A percentile compares a stretch with the other conserved stretches of the same genome.
Conservation (phyloP, 805 yeast species). For the Cyberlindnera euphorbiiphila region DNA sequence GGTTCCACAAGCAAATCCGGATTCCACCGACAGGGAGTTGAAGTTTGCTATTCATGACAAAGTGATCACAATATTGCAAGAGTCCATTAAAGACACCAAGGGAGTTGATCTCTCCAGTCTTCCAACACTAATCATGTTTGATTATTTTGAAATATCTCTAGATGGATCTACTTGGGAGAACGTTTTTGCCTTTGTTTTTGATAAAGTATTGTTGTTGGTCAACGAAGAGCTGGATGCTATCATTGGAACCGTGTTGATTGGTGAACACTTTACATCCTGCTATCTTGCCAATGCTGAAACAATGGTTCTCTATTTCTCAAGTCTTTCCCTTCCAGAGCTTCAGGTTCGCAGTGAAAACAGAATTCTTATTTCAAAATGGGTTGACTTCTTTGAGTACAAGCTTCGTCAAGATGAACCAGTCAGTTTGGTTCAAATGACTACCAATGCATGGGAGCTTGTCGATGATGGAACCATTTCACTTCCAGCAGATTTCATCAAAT, state of each 20-base stretch:
- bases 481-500: slow-evolving; percentile 38
- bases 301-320: slow-evolving; percentile 36
- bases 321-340: slow-evolving; percentile 42
- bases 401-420: slow-evolving; percentile 13
- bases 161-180: slow-evolving; percentile 42
- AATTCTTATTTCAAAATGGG: slow-evolving; percentile 40
- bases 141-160: slow-evolving; percentile 38
- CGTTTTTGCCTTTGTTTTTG: slow-evolving; percentile 34
- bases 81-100: slow-evolving; percentile 7
- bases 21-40: slow-evolving; percentile 6
- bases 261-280: slow-evolving; percentile 34
- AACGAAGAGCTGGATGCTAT: slow-evolving; percentile 24
- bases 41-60: slow-evolving; percentile 17
- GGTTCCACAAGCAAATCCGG: not conserved
- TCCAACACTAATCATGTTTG: slow-evolving; percentile 37
- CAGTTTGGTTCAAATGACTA: slow-evolving; percentile 45
- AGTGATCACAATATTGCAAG: slow-evolving; percentile 6
- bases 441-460: slow-evolving; percentile 46
- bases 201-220: slow-evolving; percentile 29
- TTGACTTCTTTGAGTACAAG: slow-evolving; percentile 26
- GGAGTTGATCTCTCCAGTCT: slow-evolving; percentile 18
- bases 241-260: slow-evolving; percentile 39
- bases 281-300: slow-evolving; percentile 25
- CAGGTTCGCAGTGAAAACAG: slow-evolving; percentile 31
- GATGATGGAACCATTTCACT: slow-evolving; percentile 29